Evolutionary conservation across 352 stramenopile genomes (phyloP).

Genomic region (Globisporangium acanthophoron): DNA sequence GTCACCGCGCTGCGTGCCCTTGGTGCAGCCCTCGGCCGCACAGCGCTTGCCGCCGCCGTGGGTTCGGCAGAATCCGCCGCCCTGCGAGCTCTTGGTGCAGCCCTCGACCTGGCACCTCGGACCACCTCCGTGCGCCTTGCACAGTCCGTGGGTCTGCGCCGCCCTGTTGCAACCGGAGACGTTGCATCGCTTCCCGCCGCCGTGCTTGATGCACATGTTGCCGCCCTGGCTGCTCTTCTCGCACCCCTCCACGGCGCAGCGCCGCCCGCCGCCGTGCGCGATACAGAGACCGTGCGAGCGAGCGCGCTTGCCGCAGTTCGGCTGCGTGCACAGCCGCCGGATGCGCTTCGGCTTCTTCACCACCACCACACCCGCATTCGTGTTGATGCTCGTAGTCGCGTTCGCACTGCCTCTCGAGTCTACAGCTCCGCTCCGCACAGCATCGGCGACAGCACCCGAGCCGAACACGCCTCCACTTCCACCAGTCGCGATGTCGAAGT

Average conservation of each 20-base stretch:
- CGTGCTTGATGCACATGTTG: no score
- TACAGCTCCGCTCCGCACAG: no score
- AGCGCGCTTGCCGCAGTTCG: slow-evolving; percentile 21
- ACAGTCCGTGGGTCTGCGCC: no score
- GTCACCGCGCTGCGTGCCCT: no score
- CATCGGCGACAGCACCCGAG: no score
- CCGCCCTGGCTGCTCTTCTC: no score
- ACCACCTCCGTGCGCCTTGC: no score
- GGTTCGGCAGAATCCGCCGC: slow-evolving; percentile 66
- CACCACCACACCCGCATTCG: not conserved
- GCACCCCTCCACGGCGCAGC: slow-evolving; percentile 8
- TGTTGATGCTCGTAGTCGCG: not conserved
- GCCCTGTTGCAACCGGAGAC: no score
- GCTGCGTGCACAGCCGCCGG: slow-evolving; percentile 16
- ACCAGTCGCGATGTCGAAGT: no score
- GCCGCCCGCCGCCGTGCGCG: slow-evolving; percentile 1
- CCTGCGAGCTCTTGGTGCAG: slow-evolving; percentile 72
- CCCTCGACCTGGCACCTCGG: slow-evolving; percentile 13
- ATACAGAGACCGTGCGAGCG: slow-evolving; percentile 25
- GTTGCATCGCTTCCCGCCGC: no score
- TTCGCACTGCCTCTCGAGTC: not conserved
- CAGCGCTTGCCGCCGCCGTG: slow-evolving; percentile 81
- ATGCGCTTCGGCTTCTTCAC: slow-evolving; percentile 12
- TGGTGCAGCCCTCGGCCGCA: no score
- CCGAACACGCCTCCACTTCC: no score